Conservation (phyloP, 495 filamentous ascomycete species). For the Aspergillus funiculosus region DNA sequence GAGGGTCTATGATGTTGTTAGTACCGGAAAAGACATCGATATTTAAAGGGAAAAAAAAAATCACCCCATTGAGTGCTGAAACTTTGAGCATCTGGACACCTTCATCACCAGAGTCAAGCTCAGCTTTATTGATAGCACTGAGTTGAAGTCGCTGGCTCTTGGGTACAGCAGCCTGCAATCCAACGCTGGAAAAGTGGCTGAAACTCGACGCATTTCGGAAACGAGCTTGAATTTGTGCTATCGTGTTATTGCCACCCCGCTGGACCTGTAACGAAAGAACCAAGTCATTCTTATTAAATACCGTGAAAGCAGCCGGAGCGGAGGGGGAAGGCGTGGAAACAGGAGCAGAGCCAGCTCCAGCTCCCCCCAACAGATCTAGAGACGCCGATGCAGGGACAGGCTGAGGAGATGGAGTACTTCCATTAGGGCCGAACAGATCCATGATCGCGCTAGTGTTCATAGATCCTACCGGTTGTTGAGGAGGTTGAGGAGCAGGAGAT, state of each 20-base stretch:
- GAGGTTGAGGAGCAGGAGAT: slow-evolving; percentile 50
- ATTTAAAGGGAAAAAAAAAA: slow-evolving; percentile 34
- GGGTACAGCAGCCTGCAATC: slow-evolving; percentile 88
- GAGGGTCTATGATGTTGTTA: slow-evolving; percentile 43
- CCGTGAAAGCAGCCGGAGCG: slow-evolving; percentile 51
- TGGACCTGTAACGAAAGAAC: slow-evolving; percentile 74
- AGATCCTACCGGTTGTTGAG: slow-evolving; percentile 38
- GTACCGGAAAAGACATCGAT: slow-evolving; percentile 2
- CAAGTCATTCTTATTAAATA: slow-evolving; percentile 82
- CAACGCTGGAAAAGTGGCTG: slow-evolving; percentile 60
- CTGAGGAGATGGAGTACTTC: slow-evolving; percentile 36
- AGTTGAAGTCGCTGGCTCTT: slow-evolving; percentile 91
- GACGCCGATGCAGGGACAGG: slow-evolving; percentile 36
- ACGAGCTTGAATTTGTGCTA: slow-evolving; percentile 67
- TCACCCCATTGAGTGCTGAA: slow-evolving; percentile 75
- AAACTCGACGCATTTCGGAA: slow-evolving; percentile 73
- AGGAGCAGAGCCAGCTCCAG: slow-evolving; percentile 40
- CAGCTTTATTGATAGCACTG: slow-evolving; percentile 73
- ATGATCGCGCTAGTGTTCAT: slow-evolving; percentile 71
- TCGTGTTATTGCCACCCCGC: slow-evolving; percentile 63
- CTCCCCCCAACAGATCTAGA: slow-evolving; percentile 43
- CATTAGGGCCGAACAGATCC: slow-evolving; percentile 62
- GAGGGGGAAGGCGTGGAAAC: slow-evolving; percentile 38
- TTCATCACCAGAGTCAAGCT: slow-evolving; percentile 70
- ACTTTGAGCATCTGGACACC: slow-evolving; percentile 87